Percentiles rank a stretch among this genome's conserved stretches.
Evolutionary conservation across 345 rosid genomes (phyloP).

Genomic region (Gossypium turneri): DNA sequence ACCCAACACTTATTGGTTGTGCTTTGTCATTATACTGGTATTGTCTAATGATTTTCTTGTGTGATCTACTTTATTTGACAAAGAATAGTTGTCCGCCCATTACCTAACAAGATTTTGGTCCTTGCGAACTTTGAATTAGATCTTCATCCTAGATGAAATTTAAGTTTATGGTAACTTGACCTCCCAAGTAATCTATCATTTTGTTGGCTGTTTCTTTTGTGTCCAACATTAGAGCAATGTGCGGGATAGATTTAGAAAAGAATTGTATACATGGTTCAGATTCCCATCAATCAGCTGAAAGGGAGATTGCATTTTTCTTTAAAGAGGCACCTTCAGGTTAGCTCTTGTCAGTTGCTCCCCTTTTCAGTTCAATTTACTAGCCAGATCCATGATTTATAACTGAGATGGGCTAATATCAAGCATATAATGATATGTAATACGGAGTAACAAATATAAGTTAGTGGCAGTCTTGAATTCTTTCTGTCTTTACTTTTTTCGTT

Average conservation of each 20-base stretch:
- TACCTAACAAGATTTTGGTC: background rate
- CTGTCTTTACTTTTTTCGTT: background rate
- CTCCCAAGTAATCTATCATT: background rate
- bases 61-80: background rate
- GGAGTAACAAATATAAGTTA: background rate
- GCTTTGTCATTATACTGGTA: background rate
- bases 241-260: conserved; percentile 57
- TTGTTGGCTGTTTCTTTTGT: conserved; percentile 4
- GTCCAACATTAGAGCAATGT: conserved; percentile 72
- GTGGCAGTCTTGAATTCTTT: background rate
- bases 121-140: background rate
- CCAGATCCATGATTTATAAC: background rate
- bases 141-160: background rate
- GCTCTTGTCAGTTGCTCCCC: conserved; percentile 10
- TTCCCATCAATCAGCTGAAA: conserved; percentile 63
- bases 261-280: conserved; percentile 89
- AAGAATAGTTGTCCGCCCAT: background rate
- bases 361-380: background rate
- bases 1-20: background rate
- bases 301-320: conserved; percentile 81
- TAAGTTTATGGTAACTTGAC: background rate
- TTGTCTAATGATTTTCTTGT: background rate
- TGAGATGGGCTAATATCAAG: background rate
- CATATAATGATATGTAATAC: background rate
- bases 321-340: conserved; percentile 42